Evolutionary conservation across 352 stramenopile species (phyloP).

Genomic region (Globisporangium iwayamae): DNA sequence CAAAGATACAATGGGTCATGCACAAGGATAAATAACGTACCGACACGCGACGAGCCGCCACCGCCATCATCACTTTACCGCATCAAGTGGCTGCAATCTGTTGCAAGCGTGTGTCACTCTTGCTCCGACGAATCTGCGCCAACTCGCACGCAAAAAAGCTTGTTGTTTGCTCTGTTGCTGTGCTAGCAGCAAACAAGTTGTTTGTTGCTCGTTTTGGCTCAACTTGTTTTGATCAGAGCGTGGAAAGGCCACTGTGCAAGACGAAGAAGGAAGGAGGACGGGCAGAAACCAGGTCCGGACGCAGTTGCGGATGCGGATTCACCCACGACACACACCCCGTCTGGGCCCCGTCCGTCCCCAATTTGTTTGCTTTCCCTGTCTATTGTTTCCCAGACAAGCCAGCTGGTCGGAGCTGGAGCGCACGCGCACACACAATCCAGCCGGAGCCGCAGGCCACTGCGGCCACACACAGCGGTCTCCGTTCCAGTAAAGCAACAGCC

Average conservation of each 20-base stretch:
- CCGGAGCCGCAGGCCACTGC: background rate
- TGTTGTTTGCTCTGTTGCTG: too few species aligned
- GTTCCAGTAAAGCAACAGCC: background rate
- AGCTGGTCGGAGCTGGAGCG: background rate
- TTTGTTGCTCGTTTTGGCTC: too few species aligned
- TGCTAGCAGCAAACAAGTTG: too few species aligned
- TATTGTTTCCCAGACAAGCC: conserved; percentile 4
- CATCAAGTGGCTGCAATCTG: too few species aligned
- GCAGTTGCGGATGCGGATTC: conserved; percentile 2
- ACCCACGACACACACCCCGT: background rate
- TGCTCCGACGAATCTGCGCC: too few species aligned
- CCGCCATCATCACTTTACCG: too few species aligned
- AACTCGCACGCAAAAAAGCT: too few species aligned
- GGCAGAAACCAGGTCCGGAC: conserved; percentile 3
- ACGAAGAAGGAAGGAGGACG: background rate
- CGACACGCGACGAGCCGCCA: too few species aligned
- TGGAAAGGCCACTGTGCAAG: too few species aligned
- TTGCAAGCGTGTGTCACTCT: too few species aligned
- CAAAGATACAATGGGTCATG: background rate
- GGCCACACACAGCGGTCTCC: background rate
- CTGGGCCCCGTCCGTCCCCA: background rate
- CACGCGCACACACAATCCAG: background rate
- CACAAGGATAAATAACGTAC: background rate
- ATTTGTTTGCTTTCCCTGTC: background rate
- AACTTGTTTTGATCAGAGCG: too few species aligned